Evolutionary conservation across 805 yeast species (phyloP).

Genomic region (Barnettozyma wickerhamii): DNA sequence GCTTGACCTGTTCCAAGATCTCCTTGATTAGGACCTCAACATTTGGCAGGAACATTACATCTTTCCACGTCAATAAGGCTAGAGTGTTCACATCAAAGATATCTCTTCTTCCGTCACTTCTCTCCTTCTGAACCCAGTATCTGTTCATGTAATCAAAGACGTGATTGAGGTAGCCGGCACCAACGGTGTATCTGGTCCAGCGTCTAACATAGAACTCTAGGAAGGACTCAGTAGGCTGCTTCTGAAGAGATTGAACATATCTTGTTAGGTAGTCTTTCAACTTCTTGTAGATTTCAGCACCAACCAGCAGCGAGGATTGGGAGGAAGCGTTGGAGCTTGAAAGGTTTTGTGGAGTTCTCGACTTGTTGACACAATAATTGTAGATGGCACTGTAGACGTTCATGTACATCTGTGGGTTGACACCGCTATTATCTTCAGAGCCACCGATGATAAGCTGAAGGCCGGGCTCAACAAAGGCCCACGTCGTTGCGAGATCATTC

Average conservation of each 20-base stretch:
- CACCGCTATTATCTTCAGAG: constrained; percentile 45
- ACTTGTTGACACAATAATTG: constrained; percentile 84
- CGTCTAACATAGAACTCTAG: constrained; percentile 78
- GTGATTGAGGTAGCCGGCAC: constrained; percentile 88
- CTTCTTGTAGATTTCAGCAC: constrained; percentile 81
- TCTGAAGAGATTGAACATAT: constrained; percentile 50
- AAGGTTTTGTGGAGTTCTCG: constrained; percentile 43
- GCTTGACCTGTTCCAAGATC: constrained; percentile 68
- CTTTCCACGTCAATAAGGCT: constrained; percentile 84
- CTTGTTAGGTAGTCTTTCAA: constrained; percentile 60
- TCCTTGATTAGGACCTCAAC: constrained; percentile 58
- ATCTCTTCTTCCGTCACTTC: constrained; percentile 88
- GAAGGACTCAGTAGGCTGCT: constrained; percentile 59
- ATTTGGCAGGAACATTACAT: constrained; percentile 69
- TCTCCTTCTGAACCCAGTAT: constrained; percentile 95
- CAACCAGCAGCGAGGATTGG: constrained; percentile 55
- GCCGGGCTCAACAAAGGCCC: constrained; percentile 78
- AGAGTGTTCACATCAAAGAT: constrained; percentile 89
- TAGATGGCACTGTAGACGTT: constrained; percentile 88
- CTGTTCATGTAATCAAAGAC: constrained; percentile 94
- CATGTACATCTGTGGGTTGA: constrained; percentile 75
- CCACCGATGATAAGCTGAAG: constrained; percentile 65
- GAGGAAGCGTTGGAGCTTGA: constrained; percentile 22
- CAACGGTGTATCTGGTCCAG: constrained; percentile 88
- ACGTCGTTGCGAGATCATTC: constrained; percentile 63